Percentiles rank a stretch among this genome's conserved stretches.
These are phyloP conservation scores for Zizania palustris DNA, from an alignment of 202 grass and related monocot genomes.

Conservation along the genomic window DNA sequence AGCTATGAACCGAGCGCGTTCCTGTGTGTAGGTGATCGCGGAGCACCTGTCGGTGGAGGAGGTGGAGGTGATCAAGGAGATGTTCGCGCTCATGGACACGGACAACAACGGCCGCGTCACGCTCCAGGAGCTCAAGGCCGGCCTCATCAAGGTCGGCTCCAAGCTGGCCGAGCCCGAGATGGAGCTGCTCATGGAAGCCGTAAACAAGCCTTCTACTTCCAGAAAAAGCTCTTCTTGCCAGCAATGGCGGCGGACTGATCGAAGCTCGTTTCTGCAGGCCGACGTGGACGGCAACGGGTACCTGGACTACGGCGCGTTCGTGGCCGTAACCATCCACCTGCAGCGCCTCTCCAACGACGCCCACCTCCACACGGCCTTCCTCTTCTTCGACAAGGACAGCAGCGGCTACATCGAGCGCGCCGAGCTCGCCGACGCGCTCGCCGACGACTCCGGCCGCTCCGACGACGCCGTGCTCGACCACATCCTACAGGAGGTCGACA, in stretches of 20 bases:
- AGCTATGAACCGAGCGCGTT: too few relatives aligned
- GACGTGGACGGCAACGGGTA: constrained; percentile 91
- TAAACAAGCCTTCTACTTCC: constrained; percentile 5
- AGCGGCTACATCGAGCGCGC: constrained; percentile 78
- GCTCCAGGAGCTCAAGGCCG: constrained; percentile 75
- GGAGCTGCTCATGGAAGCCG: constrained; percentile 96
- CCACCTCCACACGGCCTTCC: constrained; percentile 87
- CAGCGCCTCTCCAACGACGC: constrained; percentile 90
- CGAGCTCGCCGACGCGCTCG: constrained; percentile 75
- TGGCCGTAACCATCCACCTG: constrained; percentile 90
- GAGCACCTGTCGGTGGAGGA: constrained; percentile 92
- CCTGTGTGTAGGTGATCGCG: constrained; percentile 61
- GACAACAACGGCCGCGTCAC: constrained; percentile 74
- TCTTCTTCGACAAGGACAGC: constrained; percentile 91
- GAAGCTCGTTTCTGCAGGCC: constrained; percentile 37
- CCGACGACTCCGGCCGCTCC: constrained; percentile 62
- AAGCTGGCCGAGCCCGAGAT: constrained; percentile 90
- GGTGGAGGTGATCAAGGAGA: constrained; percentile 88
- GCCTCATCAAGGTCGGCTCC: constrained; percentile 78
- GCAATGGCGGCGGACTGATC: not conserved
- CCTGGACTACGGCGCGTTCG: constrained; percentile 96
- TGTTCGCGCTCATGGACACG: constrained; percentile 91
- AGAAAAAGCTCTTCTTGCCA: not conserved
- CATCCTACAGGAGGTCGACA: constrained; percentile 80
- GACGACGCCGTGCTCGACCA: constrained; percentile 71